Conservation (phyloP, 345 rosid genomes). For the Camelina laxa region DNA sequence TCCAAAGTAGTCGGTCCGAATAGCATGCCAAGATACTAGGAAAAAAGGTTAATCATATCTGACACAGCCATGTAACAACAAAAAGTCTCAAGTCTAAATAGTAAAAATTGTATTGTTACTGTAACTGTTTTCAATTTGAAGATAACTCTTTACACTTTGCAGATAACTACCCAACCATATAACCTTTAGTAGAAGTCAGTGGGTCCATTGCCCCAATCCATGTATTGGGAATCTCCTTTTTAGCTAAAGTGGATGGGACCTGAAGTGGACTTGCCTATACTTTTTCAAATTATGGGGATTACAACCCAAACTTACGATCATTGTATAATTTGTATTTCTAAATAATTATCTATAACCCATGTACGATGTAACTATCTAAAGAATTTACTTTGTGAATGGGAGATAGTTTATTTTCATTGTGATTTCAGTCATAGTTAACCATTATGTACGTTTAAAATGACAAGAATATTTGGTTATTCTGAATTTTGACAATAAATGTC, state of each 20-base stretch:
- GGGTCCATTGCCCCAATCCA: constrained; percentile 37
- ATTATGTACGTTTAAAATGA: not conserved
- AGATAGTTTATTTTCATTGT: not conserved
- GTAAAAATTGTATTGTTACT: constrained; percentile 8
- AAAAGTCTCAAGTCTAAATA: not conserved
- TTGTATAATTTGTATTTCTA: not conserved
- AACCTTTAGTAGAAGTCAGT: constrained; percentile 23
- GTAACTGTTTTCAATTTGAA: not conserved
- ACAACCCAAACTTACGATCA: constrained; percentile 21
- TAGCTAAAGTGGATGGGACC: constrained; percentile 22
- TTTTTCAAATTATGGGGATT: constrained; percentile 24
- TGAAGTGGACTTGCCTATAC: constrained; percentile 30
- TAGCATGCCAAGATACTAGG: constrained; percentile 31
- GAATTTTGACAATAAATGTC: not conserved
- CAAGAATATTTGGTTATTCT: not conserved
- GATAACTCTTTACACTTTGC: not conserved
- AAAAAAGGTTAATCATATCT: constrained; percentile 13
- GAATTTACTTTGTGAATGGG: not conserved
- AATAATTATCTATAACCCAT: not conserved
- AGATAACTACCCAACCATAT: constrained; percentile 12
- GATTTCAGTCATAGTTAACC: not conserved
- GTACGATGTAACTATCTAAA: not conserved
- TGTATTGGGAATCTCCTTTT: constrained; percentile 36
- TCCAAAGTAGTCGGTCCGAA: constrained; percentile 35
- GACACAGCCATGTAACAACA: constrained; percentile 17